Evolutionary conservation across 176 grass and related monocot genomes (phyloP), one percentile per base, ranked within the genome.

Genomic region (Carex scoparia): DNA sequence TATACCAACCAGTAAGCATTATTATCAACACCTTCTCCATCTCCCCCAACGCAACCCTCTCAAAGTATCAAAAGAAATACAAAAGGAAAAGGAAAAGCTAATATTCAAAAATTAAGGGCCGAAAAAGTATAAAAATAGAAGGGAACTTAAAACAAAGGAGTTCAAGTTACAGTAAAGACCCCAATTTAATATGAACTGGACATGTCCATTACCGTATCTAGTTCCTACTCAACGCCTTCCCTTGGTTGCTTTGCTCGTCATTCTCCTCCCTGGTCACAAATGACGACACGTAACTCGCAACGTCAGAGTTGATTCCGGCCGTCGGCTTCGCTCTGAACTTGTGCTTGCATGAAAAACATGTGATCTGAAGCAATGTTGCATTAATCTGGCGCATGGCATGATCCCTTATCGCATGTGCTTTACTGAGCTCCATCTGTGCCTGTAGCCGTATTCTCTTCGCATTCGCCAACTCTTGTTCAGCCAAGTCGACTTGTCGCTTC

Each of bases 271-370:
- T 84, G 40, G 91, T 94, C 67, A 92, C 82, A 27, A 90, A 85
- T 68, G 90, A 94, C 16, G 92, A 98, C 44, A 93, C 84, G 44
- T 94, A 94, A 63, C 92, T 97, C 15, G 84, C 89, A 10, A 90
- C 89, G 10, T 91, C 86, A 13, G 88, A 93, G 82, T 85, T 91
- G 82, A 87, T 89, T 56, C 81, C 84, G 9, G 28, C 33, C 7
- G 84, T 55, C 38, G 79, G 83, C 11, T 85, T 81, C 7, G 78
- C 66, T 7, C 27, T 67, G 88, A 93, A 98, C 85, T 90, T 89
- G 62, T 80, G 88, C 86, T 88, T 90, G 92, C 95, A 98, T 31
- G 74, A 79, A 62, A 88, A 93, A 89, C 95, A 98, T 60, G 91
- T 98, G 86, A 98, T 88, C 83, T 94, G 91, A 59, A 90, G 80